A percentile compares a stretch with the other conserved stretches of the same genome.
These are phyloP conservation scores for Anthostomella pinea DNA, from an alignment of 2,329 filamentous ascomycete genomes.

Conservation along the genomic window DNA sequence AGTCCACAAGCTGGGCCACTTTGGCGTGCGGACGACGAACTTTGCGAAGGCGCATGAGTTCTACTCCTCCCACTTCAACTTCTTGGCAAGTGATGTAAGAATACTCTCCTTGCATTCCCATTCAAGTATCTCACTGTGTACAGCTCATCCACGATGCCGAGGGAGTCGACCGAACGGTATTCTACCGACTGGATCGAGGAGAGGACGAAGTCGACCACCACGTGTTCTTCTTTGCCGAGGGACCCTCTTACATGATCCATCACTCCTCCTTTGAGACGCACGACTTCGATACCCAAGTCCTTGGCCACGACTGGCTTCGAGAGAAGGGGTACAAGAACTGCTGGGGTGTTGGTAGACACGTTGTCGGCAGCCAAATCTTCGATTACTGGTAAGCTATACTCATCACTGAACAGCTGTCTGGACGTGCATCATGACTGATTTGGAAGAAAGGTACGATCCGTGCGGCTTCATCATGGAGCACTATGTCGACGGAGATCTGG, in stretches of 20 bases:
- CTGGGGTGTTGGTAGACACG: conserved; percentile 70
- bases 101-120: background rate
- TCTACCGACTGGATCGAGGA: conserved; percentile 45
- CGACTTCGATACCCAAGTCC: conserved; percentile 67
- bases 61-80: conserved; percentile 49
- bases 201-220: conserved; percentile 48
- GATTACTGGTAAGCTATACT: conserved; percentile 61
- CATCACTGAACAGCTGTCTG: too few relatives aligned
- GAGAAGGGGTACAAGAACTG: conserved; percentile 61
- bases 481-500: conserved; percentile 68
- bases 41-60: conserved; percentile 49
- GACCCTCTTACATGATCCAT: conserved; percentile 54
- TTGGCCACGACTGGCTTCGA: conserved; percentile 68
- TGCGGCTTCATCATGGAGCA: conserved; percentile 64
- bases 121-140: background rate
- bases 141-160: conserved; percentile 39
- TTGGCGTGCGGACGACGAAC: conserved; percentile 51
- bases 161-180: conserved; percentile 39
- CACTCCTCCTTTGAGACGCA: conserved; percentile 69
- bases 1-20: conserved; percentile 54
- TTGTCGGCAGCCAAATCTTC: conserved; percentile 69
- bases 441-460: conserved; percentile 54
- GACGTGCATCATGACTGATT: too few relatives aligned
- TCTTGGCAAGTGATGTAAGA: conserved; percentile 47
- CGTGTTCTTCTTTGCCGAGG: conserved; percentile 49